Evolutionary conservation across 805 yeast species (phyloP).

Genomic region (Wickerhamiella qilinensis): DNA sequence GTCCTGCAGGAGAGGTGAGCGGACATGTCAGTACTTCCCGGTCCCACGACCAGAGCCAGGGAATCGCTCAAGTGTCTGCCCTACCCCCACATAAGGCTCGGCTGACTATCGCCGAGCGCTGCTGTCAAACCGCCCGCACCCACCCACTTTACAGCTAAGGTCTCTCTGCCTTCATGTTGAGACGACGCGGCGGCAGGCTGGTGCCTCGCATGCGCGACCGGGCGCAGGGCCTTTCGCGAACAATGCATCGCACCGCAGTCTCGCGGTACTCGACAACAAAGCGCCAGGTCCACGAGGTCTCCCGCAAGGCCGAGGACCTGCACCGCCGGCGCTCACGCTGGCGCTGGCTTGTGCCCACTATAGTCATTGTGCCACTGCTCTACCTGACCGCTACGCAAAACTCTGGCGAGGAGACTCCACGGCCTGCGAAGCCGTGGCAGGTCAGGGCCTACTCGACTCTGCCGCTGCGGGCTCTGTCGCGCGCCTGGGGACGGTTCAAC

Average conservation of each 20-base stretch:
- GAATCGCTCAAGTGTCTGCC: too few relatives aligned
- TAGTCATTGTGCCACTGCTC: constrained; percentile 1
- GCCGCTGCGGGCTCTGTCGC: constrained; percentile 78
- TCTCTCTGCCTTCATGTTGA: background rate
- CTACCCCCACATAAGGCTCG: too few relatives aligned
- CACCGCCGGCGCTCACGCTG: background rate
- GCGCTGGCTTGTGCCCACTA: constrained; percentile 4
- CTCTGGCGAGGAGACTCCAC: constrained; percentile 7
- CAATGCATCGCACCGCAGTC: background rate
- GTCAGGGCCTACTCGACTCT: constrained; percentile 76
- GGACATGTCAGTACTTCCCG: too few relatives aligned
- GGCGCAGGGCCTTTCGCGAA: background rate
- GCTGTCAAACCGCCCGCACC: too few relatives aligned
- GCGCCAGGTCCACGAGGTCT: background rate
- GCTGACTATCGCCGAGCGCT: too few relatives aligned
- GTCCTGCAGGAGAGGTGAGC: too few relatives aligned
- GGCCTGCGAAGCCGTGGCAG: constrained; percentile 69
- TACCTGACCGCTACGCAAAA: constrained; percentile 1
- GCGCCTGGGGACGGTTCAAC: constrained; percentile 90
- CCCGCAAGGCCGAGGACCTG: background rate
- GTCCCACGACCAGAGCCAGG: too few relatives aligned
- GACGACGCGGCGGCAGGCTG: background rate
- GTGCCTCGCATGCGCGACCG: background rate
- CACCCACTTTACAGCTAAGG: too few relatives aligned
- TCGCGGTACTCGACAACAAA: background rate